Conservation (phyloP, 495 filamentous ascomycete species). For the Achaetomiella virescens region DNA sequence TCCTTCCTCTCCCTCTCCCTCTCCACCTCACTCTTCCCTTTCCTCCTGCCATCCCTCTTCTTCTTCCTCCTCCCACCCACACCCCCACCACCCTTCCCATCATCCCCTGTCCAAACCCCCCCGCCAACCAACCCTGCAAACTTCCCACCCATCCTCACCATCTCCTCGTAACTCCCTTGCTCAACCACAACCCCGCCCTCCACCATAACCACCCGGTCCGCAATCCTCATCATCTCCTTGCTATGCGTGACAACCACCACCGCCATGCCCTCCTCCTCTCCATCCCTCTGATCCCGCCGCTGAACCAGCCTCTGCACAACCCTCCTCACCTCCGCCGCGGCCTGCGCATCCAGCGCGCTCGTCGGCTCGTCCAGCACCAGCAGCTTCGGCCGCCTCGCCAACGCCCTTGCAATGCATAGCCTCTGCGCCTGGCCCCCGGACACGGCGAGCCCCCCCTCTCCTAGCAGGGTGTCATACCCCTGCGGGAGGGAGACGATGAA, state of each 20-base stretch:
- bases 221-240: constrained; percentile 76
- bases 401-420: constrained; percentile 72
- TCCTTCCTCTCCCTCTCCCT: constrained; percentile 11
- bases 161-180: constrained; percentile 52
- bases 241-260: constrained; percentile 73
- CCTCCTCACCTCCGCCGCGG: constrained; percentile 58
- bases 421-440: constrained; percentile 84
- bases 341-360: constrained; percentile 65
- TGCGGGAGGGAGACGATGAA: constrained; percentile 67
- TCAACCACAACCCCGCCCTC: constrained; percentile 64
- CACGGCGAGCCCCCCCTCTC: constrained; percentile 67
- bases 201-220: constrained; percentile 63
- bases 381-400: constrained; percentile 61
- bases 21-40: constrained; percentile 3
- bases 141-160: constrained; percentile 35
- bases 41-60: background rate
- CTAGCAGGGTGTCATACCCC: constrained; percentile 70
- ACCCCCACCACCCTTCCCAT: background rate
- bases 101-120: constrained; percentile 25
- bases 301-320: constrained; percentile 51
- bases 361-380: constrained; percentile 89
- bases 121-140: constrained; percentile 34
- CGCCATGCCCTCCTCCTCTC: constrained; percentile 33
- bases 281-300: background rate
- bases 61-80: background rate